phyloP scores from a whole-genome alignment of 441 rosid species.

The Pelargonium cotyledonis region DNA sequence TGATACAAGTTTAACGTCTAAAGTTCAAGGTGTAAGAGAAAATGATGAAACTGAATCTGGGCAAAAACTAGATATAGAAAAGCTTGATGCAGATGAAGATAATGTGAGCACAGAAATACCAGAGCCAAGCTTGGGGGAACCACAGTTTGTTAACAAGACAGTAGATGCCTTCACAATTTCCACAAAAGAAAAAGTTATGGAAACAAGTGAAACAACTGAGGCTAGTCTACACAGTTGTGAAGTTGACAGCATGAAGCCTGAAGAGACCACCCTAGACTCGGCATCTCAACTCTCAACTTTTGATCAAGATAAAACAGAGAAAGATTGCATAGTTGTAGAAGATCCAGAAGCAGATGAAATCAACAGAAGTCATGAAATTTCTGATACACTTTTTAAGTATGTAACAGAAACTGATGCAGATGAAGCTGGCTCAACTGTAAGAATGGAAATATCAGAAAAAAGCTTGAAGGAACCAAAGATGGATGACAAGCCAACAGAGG shows the following conservation, averaged over 20 bases:
- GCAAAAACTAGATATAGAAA: not conserved
- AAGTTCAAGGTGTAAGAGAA: slow-evolving; percentile 4
- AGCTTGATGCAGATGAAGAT: not conserved
- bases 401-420: slow-evolving; percentile 9
- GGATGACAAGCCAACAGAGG: not conserved
- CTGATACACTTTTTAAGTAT: not conserved
- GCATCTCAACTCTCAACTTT: slow-evolving; percentile 9
- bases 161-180: not conserved
- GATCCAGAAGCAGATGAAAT: slow-evolving; percentile 7
- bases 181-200: not conserved
- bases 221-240: slow-evolving; percentile 3
- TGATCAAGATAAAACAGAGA: slow-evolving; percentile 7
- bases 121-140: not conserved
- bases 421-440: not conserved
- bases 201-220: slow-evolving; percentile 10
- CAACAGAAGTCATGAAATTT: slow-evolving; percentile 2
- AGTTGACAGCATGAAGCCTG: not conserved
- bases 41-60: not conserved
- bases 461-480: not conserved
- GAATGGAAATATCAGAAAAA: not conserved
- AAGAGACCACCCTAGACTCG: not conserved
- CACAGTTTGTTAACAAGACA: not conserved
- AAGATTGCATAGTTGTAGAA: not conserved
- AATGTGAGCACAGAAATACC: slow-evolving; percentile 1
- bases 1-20: not conserved